Evolutionary conservation across 305 asterid genomes (phyloP).

Genomic region (Fraxinus latifolia): DNA sequence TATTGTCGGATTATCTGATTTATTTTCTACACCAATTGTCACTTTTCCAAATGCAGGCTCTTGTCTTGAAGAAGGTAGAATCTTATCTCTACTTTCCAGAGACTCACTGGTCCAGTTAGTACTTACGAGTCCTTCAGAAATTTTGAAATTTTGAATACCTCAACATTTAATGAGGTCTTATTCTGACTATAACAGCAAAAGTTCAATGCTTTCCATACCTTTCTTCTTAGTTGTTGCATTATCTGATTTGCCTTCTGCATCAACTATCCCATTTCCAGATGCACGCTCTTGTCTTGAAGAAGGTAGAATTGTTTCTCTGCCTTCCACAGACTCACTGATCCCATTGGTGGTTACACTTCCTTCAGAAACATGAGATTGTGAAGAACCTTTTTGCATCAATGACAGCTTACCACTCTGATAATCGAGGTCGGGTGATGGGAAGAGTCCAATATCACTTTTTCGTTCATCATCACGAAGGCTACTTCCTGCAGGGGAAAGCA

Average conservation of each 20-base stretch:
- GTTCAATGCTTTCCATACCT: conserved; percentile 31
- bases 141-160: not conserved
- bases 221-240: conserved; percentile 9
- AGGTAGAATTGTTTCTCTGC: conserved; percentile 17
- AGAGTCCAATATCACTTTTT: conserved; percentile 8
- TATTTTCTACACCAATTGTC: conserved; percentile 16
- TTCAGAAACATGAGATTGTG: conserved; percentile 13
- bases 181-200: not conserved
- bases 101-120: conserved; percentile 7
- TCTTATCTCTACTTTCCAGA: conserved; percentile 19
- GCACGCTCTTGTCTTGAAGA: conserved; percentile 22
- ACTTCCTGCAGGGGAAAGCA: conserved; percentile 31
- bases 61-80: conserved; percentile 16
- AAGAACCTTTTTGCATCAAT: conserved; percentile 5
- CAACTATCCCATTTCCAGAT: conserved; percentile 18
- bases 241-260: conserved; percentile 20
- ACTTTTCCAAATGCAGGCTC: conserved; percentile 25
- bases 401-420: conserved; percentile 31
- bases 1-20: conserved; percentile 7
- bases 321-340: conserved; percentile 15
- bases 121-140: conserved; percentile 14
- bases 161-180: not conserved
- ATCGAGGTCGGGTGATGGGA: conserved; percentile 18
- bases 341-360: conserved; percentile 4
- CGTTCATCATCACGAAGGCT: conserved; percentile 15